A percentile compares a stretch with the other conserved stretches of the same genome.
Evolutionary conservation across 2,329 filamentous ascomycete genomes (phyloP).

Genomic region (Alternaria angustiovoidea): DNA sequence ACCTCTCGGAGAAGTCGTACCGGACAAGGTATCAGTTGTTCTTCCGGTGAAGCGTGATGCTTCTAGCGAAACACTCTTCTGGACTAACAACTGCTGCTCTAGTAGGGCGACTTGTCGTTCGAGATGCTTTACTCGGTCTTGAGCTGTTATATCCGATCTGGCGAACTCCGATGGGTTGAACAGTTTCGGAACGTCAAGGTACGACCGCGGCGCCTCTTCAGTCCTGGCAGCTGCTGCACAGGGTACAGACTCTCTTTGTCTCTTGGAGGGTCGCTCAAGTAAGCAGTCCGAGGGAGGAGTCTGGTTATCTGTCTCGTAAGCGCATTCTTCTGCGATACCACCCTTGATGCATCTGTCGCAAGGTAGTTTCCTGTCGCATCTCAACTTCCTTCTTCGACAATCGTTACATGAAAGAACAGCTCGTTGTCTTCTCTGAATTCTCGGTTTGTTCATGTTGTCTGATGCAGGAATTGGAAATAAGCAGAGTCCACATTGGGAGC

Average conservation of each 20-base stretch:
- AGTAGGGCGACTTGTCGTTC: constrained; percentile 1
- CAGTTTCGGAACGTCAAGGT: not conserved
- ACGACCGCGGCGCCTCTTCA: not conserved
- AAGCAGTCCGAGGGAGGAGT: constrained; percentile 10
- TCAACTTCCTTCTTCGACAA: constrained; percentile 53
- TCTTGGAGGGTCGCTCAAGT: not conserved
- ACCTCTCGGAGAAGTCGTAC: not conserved
- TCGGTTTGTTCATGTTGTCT: not conserved
- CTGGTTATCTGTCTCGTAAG: constrained; percentile 37
- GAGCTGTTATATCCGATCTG: not conserved
- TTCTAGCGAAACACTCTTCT: not conserved
- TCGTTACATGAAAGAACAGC: constrained; percentile 54
- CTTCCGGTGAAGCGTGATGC: not conserved
- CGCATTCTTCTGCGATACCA: constrained; percentile 46
- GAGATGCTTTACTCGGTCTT: constrained; percentile 15
- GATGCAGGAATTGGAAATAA: not conserved
- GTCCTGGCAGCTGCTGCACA: not conserved
- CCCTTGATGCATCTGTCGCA: constrained; percentile 52
- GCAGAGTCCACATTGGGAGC: not conserved
- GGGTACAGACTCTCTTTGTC: not conserved
- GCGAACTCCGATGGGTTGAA: not conserved
- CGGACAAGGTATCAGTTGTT: not conserved
- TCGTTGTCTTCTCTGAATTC: constrained; percentile 19
- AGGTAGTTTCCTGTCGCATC: constrained; percentile 52
- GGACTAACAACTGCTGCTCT: not conserved